Conservation (phyloP, 257 asterid genomes). For the Asclepias syriaca region DNA sequence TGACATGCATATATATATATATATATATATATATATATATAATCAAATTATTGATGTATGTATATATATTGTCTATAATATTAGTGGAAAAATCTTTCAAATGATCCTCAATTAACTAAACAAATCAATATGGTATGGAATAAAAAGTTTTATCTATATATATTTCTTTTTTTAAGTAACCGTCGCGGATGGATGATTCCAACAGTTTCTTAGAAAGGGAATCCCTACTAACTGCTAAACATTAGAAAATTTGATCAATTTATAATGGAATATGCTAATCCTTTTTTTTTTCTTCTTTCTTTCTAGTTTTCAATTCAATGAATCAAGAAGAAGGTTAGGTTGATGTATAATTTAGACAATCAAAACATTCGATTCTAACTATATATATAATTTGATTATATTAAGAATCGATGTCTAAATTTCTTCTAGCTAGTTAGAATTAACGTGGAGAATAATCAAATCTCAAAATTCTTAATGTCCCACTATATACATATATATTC, state of each 20-base stretch:
- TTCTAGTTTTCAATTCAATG: slow-evolving; percentile 17
- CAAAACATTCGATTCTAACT: background rate
- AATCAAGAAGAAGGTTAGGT: slow-evolving; percentile 6
- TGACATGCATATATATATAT: too few relatives aligned
- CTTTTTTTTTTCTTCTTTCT: background rate
- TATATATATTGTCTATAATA: slow-evolving; percentile 3
- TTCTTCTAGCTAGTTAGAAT: background rate
- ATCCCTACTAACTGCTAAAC: slow-evolving; percentile 30
- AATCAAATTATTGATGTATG: background rate
- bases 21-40: background rate
- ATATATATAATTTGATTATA: background rate
- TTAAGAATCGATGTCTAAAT: slow-evolving; percentile 12
- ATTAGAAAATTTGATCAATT: slow-evolving; percentile 9
- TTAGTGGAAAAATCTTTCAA: slow-evolving; percentile 28
- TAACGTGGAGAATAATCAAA: background rate
- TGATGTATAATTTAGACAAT: background rate
- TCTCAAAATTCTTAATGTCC: background rate
- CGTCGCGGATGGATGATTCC: slow-evolving; percentile 36
- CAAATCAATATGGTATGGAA: slow-evolving; percentile 16
- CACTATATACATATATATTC: too few relatives aligned
- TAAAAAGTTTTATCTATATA: too few relatives aligned
- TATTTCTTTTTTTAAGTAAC: slow-evolving; percentile 27
- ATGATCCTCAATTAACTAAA: slow-evolving; percentile 22
- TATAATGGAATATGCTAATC: slow-evolving; percentile 1
- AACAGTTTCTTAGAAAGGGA: slow-evolving; percentile 22